Conservation (phyloP, 2,329 filamentous ascomycete species). For the Xylaria sp. region DNA sequence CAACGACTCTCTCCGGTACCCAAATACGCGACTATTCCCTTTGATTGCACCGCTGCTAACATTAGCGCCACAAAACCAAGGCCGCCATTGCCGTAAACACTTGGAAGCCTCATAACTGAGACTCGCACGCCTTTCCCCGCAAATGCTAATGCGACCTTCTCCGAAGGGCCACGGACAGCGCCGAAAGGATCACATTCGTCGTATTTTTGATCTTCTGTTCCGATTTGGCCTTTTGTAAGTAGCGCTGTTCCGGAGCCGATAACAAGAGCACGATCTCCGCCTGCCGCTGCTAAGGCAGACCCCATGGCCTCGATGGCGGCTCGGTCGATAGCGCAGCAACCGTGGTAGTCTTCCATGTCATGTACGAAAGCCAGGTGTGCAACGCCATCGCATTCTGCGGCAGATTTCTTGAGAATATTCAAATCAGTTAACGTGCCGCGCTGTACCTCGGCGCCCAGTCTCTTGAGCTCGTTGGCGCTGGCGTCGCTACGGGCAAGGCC, state of each 20-base stretch:
- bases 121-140: constrained; percentile 25
- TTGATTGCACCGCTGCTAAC: constrained; percentile 2
- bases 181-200: constrained; percentile 23
- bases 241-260: constrained; percentile 30
- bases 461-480: constrained; percentile 1
- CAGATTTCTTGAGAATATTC: constrained; percentile 20
- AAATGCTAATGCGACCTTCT: constrained; percentile 18
- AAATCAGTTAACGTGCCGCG: constrained; percentile 24
- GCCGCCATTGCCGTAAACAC: constrained; percentile 20
- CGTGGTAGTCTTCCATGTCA: constrained; percentile 17
- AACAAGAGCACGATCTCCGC: constrained; percentile 21
- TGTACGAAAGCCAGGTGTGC: constrained; percentile 29
- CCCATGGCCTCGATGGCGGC: constrained; percentile 32
- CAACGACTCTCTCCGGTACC: constrained; percentile 27
- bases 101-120: constrained; percentile 31
- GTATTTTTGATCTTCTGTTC: constrained; percentile 14
- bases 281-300: constrained; percentile 17
- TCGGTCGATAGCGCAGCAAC: constrained; percentile 23
- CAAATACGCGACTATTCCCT: constrained; percentile 12
- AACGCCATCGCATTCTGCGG: constrained; percentile 23
- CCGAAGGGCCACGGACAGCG: constrained; percentile 20
- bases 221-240: constrained; percentile 20
- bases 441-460: constrained; percentile 18
- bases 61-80: constrained; percentile 29
- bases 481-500: constrained; percentile 26